Percentiles rank a stretch among this genome's conserved stretches.
phyloP scores from a whole-genome alignment of 495 filamentous ascomycete genomes.

The Podospora anserina region DNA sequence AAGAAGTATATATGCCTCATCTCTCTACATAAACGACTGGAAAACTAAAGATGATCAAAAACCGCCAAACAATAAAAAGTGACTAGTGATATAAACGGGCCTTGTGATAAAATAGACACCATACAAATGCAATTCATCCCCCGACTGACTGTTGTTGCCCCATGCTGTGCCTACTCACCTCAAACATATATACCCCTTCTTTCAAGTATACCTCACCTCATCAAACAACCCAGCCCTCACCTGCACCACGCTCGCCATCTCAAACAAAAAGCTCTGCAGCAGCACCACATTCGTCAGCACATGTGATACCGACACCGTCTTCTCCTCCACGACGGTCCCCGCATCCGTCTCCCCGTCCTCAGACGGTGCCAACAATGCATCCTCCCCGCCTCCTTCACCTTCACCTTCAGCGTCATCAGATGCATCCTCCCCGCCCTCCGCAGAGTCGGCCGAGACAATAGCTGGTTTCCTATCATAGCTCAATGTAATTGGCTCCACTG shows the following conservation, averaged over 20 bases:
- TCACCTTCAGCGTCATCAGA: slow-evolving; percentile 22
- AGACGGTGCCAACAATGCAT: slow-evolving; percentile 32
- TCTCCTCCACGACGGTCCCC: slow-evolving; percentile 32
- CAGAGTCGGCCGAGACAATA: slow-evolving; percentile 24
- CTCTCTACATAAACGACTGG: not conserved
- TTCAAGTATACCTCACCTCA: slow-evolving; percentile 68
- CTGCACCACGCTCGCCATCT: slow-evolving; percentile 82
- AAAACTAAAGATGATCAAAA: not conserved
- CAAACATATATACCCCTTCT: not conserved
- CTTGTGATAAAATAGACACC: not conserved
- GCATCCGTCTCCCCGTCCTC: slow-evolving; percentile 42
- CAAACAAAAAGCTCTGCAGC: slow-evolving; percentile 81
- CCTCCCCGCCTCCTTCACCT: slow-evolving; percentile 22
- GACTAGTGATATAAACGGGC: not conserved
- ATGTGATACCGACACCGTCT: slow-evolving; percentile 72
- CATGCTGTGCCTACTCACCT: not conserved
- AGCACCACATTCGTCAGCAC: slow-evolving; percentile 77
- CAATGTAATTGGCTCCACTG: slow-evolving; percentile 40
- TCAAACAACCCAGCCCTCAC: slow-evolving; percentile 80
- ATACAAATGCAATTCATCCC: not conserved
- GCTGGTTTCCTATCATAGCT: slow-evolving; percentile 35
- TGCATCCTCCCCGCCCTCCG: slow-evolving; percentile 14
- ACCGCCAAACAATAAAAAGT: not conserved
- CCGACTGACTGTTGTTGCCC: not conserved
- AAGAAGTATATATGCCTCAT: not conserved